phyloP scores from a whole-genome alignment of 371 early-diverging fungal genomes.

The Paraphysoderma sedebokerense region DNA sequence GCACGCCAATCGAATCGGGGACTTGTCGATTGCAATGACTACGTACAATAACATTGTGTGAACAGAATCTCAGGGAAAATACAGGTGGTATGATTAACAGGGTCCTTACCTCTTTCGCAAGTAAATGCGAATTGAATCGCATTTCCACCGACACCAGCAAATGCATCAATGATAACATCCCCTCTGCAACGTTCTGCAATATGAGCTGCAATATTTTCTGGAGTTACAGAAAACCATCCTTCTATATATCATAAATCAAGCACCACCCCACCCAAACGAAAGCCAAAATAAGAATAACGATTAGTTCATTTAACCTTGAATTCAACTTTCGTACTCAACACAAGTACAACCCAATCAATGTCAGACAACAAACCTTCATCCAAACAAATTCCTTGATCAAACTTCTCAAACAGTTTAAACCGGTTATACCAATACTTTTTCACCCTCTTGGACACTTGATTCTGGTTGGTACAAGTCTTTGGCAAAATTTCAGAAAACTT shows the following conservation, averaged over 20 bases:
- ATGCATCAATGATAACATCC: conserved; percentile 71
- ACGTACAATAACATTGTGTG: background rate
- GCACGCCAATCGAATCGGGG: conserved; percentile 55
- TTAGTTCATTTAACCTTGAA: background rate
- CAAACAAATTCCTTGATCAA: conserved; percentile 67
- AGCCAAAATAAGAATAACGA: background rate
- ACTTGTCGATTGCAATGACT: conserved; percentile 89
- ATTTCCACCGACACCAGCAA: conserved; percentile 92
- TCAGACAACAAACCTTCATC: conserved; percentile 40
- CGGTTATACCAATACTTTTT: conserved; percentile 74
- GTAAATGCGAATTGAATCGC: conserved; percentile 82
- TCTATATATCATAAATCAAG: conserved; percentile 18
- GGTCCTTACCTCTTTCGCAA: conserved; percentile 40
- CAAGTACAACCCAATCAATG: background rate
- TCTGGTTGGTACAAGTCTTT: background rate
- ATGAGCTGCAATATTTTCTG: conserved; percentile 71
- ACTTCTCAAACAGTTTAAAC: conserved; percentile 57
- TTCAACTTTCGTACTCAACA: background rate
- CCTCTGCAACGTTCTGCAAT: conserved; percentile 55
- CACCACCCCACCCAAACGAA: background rate
- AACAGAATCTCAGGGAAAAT: background rate
- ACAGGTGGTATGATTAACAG: background rate
- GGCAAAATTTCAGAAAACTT: no score
- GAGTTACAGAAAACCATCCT: conserved; percentile 94
- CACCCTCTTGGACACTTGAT: background rate